Evolutionary conservation across 208 protist species (phyloP).

Genomic region (Leishmania braziliensis): DNA sequence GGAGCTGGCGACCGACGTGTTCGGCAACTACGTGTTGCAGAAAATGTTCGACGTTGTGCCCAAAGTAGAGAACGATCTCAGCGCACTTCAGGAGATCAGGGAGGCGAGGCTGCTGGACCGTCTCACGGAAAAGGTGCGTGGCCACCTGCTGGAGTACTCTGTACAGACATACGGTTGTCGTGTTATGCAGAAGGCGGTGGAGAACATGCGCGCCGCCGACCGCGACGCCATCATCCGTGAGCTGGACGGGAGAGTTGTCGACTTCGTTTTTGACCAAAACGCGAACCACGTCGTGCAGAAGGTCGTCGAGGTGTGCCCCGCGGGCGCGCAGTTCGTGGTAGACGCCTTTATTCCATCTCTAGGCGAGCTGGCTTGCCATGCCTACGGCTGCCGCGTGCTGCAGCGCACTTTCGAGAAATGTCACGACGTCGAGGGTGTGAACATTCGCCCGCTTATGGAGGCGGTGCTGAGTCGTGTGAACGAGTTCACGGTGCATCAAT

Average conservation of each 20-base stretch:
- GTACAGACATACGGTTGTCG: constrained; percentile 96
- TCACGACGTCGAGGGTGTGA: constrained; percentile 42
- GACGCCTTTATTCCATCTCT: constrained; percentile 92
- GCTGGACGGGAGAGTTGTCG: constrained; percentile 87
- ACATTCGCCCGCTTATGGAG: constrained; percentile 84
- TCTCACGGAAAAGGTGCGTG: constrained; percentile 74
- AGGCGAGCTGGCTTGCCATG: constrained; percentile 91
- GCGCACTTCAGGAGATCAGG: background rate
- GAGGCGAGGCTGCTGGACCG: constrained; percentile 33
- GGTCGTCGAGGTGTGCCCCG: constrained; percentile 95
- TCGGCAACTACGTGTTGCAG: constrained; percentile 98
- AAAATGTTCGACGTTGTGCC: constrained; percentile 97
- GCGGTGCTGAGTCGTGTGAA: constrained; percentile 85
- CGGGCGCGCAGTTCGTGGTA: constrained; percentile 91
- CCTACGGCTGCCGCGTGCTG: constrained; percentile 99
- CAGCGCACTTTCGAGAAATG: constrained; percentile 95
- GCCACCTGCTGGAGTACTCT: constrained; percentile 87
- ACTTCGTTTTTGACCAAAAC: constrained; percentile 98
- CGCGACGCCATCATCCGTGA: constrained; percentile 75
- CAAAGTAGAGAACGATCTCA: constrained; percentile 28
- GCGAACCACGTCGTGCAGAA: constrained; percentile 99
- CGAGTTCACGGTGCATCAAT: constrained; percentile 95
- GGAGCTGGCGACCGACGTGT: constrained; percentile 95
- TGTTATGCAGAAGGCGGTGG: constrained; percentile 97
- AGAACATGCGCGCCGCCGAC: constrained; percentile 51